Evolutionary conservation across 805 yeast species (phyloP).

Genomic region (Starmerella stigmatis): DNA sequence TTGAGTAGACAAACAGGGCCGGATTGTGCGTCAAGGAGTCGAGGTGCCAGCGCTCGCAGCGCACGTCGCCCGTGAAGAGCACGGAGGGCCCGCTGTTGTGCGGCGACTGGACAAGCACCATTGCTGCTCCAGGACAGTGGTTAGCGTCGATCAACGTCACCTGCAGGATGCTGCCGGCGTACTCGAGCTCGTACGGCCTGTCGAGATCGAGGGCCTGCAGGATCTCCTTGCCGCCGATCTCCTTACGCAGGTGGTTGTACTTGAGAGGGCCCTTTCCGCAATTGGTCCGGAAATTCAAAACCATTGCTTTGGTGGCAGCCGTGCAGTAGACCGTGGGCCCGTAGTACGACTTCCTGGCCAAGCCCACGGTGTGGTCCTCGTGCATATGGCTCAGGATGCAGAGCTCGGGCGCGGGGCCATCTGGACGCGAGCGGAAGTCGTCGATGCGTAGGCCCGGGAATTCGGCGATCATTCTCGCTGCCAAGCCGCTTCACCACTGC

Average conservation of each 20-base stretch:
- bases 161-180: slow-evolving; percentile 23
- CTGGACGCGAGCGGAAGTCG: slow-evolving; percentile 23
- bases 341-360: slow-evolving; percentile 32
- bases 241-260: slow-evolving; percentile 23
- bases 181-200: slow-evolving; percentile 15
- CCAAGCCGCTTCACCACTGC: background rate
- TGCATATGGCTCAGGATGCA: slow-evolving; percentile 45
- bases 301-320: slow-evolving; percentile 31
- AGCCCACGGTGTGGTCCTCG: slow-evolving; percentile 44
- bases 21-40: slow-evolving; percentile 34
- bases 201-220: slow-evolving; percentile 17
- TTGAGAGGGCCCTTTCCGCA: slow-evolving; percentile 21
- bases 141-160: slow-evolving; percentile 41
- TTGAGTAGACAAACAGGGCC: slow-evolving; percentile 35
- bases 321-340: slow-evolving; percentile 42
- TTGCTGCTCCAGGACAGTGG: slow-evolving; percentile 52
- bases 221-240: slow-evolving; percentile 23
- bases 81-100: slow-evolving; percentile 29
- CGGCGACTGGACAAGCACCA: slow-evolving; percentile 39
- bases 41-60: slow-evolving; percentile 48
- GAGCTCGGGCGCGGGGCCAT: slow-evolving; percentile 24
- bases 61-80: slow-evolving; percentile 46
- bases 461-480: slow-evolving; percentile 32
- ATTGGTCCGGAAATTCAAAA: slow-evolving; percentile 21
- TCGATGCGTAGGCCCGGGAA: slow-evolving; percentile 40